A percentile compares a stretch with the other conserved stretches of the same genome.
Conservation (phyloP, 768 basidiomycete genomes). For the Mycena crocata region DNA sequence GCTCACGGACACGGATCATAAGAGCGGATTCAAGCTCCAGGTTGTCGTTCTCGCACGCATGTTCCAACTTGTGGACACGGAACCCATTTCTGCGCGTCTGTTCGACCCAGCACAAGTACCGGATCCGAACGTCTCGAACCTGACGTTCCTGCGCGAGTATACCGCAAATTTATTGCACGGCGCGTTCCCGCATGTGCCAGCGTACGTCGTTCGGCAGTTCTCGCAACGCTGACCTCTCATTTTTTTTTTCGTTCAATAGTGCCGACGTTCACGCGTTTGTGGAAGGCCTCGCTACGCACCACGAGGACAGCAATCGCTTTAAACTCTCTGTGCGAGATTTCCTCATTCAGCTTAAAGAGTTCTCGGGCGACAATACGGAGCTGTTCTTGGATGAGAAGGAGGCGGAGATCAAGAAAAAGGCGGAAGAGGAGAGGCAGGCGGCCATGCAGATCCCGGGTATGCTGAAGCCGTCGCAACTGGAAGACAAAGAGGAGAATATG, state of each 20-base stretch:
- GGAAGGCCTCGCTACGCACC: constrained; percentile 72
- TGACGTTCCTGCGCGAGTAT: constrained; percentile 84
- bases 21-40: constrained; percentile 98
- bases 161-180: constrained; percentile 85
- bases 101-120: constrained; percentile 82
- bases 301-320: constrained; percentile 88
- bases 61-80: constrained; percentile 90
- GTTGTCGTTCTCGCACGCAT: constrained; percentile 89
- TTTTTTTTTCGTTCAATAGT: constrained; percentile 15
- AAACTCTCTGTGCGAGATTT: constrained; percentile 96
- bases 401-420: constrained; percentile 80
- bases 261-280: constrained; percentile 69
- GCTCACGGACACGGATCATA: constrained; percentile 97
- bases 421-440: constrained; percentile 85
- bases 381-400: constrained; percentile 96
- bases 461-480: constrained; percentile 94
- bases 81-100: constrained; percentile 82
- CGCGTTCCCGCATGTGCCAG: constrained; percentile 95
- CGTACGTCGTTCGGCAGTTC: constrained; percentile 57
- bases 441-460: constrained; percentile 96
- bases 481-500: constrained; percentile 92
- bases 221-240: neutral
- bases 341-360: constrained; percentile 97
- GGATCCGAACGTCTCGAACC: constrained; percentile 80
- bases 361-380: constrained; percentile 91